Evolutionary conservation across 2,329 filamentous ascomycete species (phyloP), one percentile per base, ranked within the genome.

Genomic region (Lachnellula occidentalis): DNA sequence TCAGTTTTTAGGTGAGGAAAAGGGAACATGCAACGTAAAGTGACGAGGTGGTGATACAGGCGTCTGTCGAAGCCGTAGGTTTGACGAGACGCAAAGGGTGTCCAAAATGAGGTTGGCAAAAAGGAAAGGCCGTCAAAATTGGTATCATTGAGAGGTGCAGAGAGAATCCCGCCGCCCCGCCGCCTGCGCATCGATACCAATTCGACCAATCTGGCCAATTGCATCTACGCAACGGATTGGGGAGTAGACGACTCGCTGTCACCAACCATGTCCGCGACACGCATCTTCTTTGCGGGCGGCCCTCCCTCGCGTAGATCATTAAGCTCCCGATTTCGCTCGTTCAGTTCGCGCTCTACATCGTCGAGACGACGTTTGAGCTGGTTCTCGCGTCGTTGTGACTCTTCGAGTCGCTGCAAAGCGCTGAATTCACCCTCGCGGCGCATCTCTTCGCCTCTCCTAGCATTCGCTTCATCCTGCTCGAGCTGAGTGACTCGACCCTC

Each of bases 301-400:
- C 68, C 68, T 45, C 78, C 78, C 21, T 71, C 69, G 39, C 69
- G 66, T 43, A 69, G 59, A 21, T 75, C 72, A 36, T 61, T 62
- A 14, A 80, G 58, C 57, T 78, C 27, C 27, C 27, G 27, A 31
- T 8, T 31, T 31, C 27, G 27, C 3, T 75, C 72, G 34, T 61
- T 62, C 12, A 80, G 57, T 57, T 78, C 76, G 54, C 69, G 77
- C 67, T 92, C 88, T 43, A 91, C 75, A 62, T 95, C 89, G 54
- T 89, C 87, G n/a, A 95, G 76, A 49, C 88, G 83, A 49, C 87
- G 81, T 73, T 95, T 95, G 37, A 95, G 78, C 54, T 86, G 87
- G 55, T 90, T 88, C 70, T 95, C 91, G 36, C 90, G 80, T 50
- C 83, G 80, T 64, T 91, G 86, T 46, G 86, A 84, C 50, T 92